A percentile compares a stretch with the other conserved stretches of the same genome.
These are phyloP conservation scores for Phyllosticta ampelicida DNA, from an alignment of 2,329 filamentous ascomycete species.

Conservation along the genomic window DNA sequence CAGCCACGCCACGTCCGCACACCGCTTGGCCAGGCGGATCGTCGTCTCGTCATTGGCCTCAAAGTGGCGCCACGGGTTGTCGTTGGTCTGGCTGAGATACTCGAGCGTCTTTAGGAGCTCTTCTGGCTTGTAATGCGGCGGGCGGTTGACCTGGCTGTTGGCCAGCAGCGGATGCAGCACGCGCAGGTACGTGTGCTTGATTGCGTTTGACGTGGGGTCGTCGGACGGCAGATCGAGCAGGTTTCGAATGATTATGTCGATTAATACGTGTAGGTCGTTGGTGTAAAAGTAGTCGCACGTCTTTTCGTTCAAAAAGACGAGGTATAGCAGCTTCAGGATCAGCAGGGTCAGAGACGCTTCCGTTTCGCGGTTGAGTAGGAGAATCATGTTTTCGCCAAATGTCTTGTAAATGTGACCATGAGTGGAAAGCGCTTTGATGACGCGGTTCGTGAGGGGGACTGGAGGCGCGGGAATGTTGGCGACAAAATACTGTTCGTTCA, in stretches of 20 bases:
- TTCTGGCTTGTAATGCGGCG: slow-evolving; percentile 83
- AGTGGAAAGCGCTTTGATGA: slow-evolving; percentile 80
- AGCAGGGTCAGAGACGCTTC: slow-evolving; percentile 89
- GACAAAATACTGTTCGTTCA: slow-evolving; percentile 99
- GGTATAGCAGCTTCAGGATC: slow-evolving; percentile 91
- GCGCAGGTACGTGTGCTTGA: slow-evolving; percentile 89
- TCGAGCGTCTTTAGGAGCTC: slow-evolving; percentile 69
- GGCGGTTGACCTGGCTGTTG: slow-evolving; percentile 78
- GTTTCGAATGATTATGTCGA: slow-evolving; percentile 94
- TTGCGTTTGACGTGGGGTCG: slow-evolving; percentile 36
- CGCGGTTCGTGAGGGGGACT: slow-evolving; percentile 68
- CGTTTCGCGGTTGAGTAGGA: slow-evolving; percentile 84
- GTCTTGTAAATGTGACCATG: slow-evolving; percentile 77
- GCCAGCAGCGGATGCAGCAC: slow-evolving; percentile 84
- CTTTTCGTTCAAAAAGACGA: slow-evolving; percentile 81
- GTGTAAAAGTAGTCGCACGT: slow-evolving; percentile 99
- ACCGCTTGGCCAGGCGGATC: slow-evolving; percentile 63
- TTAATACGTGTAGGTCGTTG: slow-evolving; percentile 85
- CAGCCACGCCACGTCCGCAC: slow-evolving; percentile 62
- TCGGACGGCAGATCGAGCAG: slow-evolving; percentile 91
- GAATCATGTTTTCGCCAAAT: slow-evolving; percentile 94
- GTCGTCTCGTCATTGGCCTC: slow-evolving; percentile 74
- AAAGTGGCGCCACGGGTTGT: slow-evolving; percentile 46
- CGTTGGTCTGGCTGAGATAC: slow-evolving; percentile 54
- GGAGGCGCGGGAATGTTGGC: slow-evolving; percentile 40